Evolutionary conservation across 2,329 filamentous ascomycete genomes (phyloP), one percentile per base, ranked within the genome.

Genomic region (Verticillium albo-atrum): DNA sequence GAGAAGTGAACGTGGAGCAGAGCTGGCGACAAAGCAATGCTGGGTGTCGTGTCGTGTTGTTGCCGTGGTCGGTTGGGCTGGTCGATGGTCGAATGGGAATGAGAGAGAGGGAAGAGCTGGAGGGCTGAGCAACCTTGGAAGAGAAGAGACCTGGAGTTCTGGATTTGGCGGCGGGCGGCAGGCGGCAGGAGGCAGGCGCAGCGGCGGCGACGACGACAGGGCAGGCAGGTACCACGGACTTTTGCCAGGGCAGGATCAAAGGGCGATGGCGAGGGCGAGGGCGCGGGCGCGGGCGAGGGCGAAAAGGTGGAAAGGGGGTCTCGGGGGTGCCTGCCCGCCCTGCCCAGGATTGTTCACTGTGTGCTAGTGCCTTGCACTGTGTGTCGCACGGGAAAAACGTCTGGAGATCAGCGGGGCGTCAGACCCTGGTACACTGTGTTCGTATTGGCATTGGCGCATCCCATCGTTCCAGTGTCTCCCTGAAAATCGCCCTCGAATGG

Each of bases 361-460:
- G 52, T 32, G 17, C 14, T 53, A 15, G 52, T 25, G 12, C 28
- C 17, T 20, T 20, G 4, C 27, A 30, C 20, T 23, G 42, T 47
- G 42, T 4, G 4, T 12, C n/a, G 7, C 6, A 23, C 42, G 6
- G n/a, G n/a, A 20, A 47, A 23, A 12, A 7, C 3, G 7, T 20
- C 14, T 6, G 20, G 1, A n/a, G 20, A 23, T 47, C 42, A 20
- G 20, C 42, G 42, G 42, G n/a, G 9, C n/a, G 5, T 7, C 7
- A 32, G 52, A 54, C 52, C 30, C 30, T 30, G 20, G 52, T 17
- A 25, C 54, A 56, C 54, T 56, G 54, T 56, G 54, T 56, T 56
- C 54, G 54, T 56, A 56, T 56, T 56, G 54, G 32, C 20, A 10
- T 23, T 47, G 42, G 42, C 20, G 42, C 26, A 54, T 54, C 30